phyloP scores from a whole-genome alignment of 2,329 filamentous ascomycete species.

The Penicillium sclerotiorum region DNA sequence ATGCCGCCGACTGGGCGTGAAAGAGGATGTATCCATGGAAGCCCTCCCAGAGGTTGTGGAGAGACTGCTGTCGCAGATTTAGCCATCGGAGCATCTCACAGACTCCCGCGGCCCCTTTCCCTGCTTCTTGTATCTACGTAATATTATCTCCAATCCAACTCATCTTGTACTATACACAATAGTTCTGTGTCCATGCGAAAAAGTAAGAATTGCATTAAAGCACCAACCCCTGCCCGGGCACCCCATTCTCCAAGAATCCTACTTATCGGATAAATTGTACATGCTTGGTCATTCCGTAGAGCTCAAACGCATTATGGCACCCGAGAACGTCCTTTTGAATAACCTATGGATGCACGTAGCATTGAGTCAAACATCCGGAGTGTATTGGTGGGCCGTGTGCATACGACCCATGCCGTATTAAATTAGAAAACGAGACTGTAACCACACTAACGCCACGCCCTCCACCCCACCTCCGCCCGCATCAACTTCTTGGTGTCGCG shows the following conservation, averaged over 20 bases:
- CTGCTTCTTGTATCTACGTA: neutral
- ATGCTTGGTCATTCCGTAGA: no score
- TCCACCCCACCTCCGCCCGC: conserved; percentile 13
- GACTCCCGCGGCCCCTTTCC: no score
- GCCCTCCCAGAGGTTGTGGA: conserved; percentile 53
- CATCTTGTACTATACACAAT: neutral
- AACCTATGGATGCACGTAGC: no score
- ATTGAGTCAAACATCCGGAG: neutral
- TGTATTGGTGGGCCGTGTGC: neutral
- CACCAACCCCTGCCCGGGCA: no score
- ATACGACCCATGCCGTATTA: neutral
- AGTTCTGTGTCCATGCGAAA: no score
- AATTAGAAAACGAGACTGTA: neutral
- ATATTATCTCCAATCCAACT: neutral
- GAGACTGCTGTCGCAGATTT: conserved; percentile 56
- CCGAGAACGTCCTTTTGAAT: no score
- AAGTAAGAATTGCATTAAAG: no score
- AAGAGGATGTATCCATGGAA: conserved; percentile 59
- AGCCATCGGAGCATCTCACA: conserved; percentile 17
- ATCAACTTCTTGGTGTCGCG: conserved; percentile 6
- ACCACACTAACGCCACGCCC: conserved; percentile 15
- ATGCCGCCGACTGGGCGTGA: conserved; percentile 68
- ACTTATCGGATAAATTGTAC: no score
- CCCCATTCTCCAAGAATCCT: no score
- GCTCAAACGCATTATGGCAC: no score